A percentile compares a stretch with the other conserved stretches of the same genome.
Conservation (phyloP, 2,329 filamentous ascomycete genomes). For the Sclerotinia minor region DNA sequence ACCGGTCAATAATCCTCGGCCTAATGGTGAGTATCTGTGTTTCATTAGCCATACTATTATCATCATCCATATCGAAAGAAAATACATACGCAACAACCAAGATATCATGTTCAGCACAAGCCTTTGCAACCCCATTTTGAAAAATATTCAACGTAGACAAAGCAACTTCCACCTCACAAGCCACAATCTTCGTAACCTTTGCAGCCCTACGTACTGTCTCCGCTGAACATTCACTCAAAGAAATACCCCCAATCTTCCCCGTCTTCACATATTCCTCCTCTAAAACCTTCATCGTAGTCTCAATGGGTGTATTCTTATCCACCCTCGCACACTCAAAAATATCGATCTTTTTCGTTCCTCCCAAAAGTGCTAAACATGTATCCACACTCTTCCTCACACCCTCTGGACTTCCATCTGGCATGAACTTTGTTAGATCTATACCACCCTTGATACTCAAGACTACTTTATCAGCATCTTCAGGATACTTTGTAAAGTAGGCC, state of each 20-base stretch:
- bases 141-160: slow-evolving; percentile 45
- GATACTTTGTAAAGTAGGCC: slow-evolving; percentile 63
- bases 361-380: slow-evolving; percentile 51
- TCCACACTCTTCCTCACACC: slow-evolving; percentile 59
- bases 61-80: slow-evolving; percentile 2
- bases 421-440: slow-evolving; percentile 42
- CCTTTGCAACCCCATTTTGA: slow-evolving; percentile 45
- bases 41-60: slow-evolving; percentile 26
- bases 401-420: slow-evolving; percentile 54
- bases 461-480: slow-evolving; percentile 62
- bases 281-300: slow-evolving; percentile 42
- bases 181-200: slow-evolving; percentile 45
- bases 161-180: slow-evolving; percentile 51
- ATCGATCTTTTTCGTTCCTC: slow-evolving; percentile 53
- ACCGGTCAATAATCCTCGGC: slow-evolving; percentile 59
- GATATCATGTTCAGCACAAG: slow-evolving; percentile 64
- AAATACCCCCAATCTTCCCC: slow-evolving; percentile 49
- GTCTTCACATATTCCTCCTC: slow-evolving; percentile 44
- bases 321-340: slow-evolving; percentile 53
- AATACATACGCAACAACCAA: slow-evolving; percentile 58
- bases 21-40: slow-evolving; percentile 64
- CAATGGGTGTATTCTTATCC: slow-evolving; percentile 48
- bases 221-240: slow-evolving; percentile 48
- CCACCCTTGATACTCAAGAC: slow-evolving; percentile 64
- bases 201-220: slow-evolving; percentile 46